phyloP scores from a whole-genome alignment of 1,284 basidiomycete species.

The Calocybe gambosa region DNA sequence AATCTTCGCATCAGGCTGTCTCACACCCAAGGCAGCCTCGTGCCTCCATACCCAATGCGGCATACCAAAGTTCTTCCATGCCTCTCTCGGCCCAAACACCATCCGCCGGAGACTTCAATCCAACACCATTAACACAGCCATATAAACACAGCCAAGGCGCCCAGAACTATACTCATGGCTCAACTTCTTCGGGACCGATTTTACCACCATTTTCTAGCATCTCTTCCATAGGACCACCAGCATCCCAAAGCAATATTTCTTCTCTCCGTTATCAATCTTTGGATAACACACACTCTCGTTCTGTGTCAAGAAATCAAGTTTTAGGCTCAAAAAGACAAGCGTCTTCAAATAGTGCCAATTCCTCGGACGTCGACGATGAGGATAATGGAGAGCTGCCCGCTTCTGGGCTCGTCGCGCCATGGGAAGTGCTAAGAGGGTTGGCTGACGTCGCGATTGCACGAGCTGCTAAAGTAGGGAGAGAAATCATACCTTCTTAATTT shows the following conservation, averaged over 20 bases:
- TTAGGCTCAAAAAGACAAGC: slow-evolving; percentile 53
- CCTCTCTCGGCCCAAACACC: slow-evolving; percentile 20
- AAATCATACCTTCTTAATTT: slow-evolving; percentile 10
- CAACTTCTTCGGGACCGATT: slow-evolving; percentile 38
- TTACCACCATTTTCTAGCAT: slow-evolving; percentile 70
- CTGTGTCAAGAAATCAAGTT: slow-evolving; percentile 34
- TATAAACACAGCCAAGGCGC: slow-evolving; percentile 25
- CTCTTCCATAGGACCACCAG: slow-evolving; percentile 48
- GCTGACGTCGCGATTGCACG: slow-evolving; percentile 75
- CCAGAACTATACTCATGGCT: slow-evolving; percentile 24
- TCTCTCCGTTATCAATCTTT: slow-evolving; percentile 50
- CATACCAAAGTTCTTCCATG: slow-evolving; percentile 23
- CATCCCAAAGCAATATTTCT: slow-evolving; percentile 46
- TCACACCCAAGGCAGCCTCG: slow-evolving; percentile 25
- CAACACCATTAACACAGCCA: slow-evolving; percentile 22
- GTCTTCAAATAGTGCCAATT: slow-evolving; percentile 66
- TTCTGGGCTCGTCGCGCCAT: slow-evolving; percentile 73
- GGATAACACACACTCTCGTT: slow-evolving; percentile 35
- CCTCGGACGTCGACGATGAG: slow-evolving; percentile 69
- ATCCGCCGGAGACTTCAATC: slow-evolving; percentile 23
- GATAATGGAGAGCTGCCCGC: slow-evolving; percentile 74
- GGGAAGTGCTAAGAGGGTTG: slow-evolving; percentile 74
- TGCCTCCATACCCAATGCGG: slow-evolving; percentile 18
- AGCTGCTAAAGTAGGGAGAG: slow-evolving; percentile 57
- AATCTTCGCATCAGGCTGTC: slow-evolving; percentile 26